Percentiles rank a stretch among this genome's conserved stretches.
Conservation (phyloP, 768 basidiomycete genomes). For the Mycena rosella region DNA sequence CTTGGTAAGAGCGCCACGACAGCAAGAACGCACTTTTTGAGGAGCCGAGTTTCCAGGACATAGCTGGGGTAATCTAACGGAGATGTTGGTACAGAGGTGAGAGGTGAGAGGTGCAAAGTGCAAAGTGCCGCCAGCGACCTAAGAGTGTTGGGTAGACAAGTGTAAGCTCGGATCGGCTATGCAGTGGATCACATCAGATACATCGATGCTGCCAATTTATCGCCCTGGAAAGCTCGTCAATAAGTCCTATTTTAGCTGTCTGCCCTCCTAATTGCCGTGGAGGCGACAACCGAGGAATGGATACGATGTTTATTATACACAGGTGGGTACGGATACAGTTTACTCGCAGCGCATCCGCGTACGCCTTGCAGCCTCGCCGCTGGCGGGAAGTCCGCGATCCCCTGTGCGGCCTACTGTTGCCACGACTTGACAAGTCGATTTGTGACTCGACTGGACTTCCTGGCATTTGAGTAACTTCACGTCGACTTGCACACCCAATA, state of each 20-base stretch:
- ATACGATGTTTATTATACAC: constrained; percentile 21
- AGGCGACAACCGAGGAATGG: too few species aligned
- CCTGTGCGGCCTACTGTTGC: too few species aligned
- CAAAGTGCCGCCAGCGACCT: constrained; percentile 47
- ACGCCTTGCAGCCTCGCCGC: too few species aligned
- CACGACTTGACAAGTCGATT: too few species aligned
- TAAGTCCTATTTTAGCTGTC: background rate
- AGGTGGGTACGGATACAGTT: constrained; percentile 26
- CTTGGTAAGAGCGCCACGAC: constrained; percentile 16
- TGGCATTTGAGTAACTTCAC: too few species aligned
- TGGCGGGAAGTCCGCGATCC: too few species aligned
- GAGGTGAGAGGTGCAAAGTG: constrained; percentile 26
- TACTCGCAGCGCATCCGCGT: too few species aligned
- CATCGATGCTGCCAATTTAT: constrained; percentile 12
- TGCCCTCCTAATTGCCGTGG: too few species aligned
- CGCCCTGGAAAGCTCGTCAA: background rate
- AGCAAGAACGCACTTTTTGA: constrained; percentile 53
- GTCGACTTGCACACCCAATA: too few species aligned
- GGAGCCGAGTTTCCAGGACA: constrained; percentile 71
- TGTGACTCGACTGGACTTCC: too few species aligned
- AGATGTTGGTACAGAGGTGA: constrained; percentile 42
- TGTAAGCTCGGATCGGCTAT: background rate
- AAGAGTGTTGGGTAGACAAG: constrained; percentile 16
- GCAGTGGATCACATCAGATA: background rate
- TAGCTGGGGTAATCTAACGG: constrained; percentile 42